These are phyloP conservation scores for Chamaecrista fasciculata DNA, from an alignment of 306 rosid genomes.

Conservation along the genomic window DNA sequence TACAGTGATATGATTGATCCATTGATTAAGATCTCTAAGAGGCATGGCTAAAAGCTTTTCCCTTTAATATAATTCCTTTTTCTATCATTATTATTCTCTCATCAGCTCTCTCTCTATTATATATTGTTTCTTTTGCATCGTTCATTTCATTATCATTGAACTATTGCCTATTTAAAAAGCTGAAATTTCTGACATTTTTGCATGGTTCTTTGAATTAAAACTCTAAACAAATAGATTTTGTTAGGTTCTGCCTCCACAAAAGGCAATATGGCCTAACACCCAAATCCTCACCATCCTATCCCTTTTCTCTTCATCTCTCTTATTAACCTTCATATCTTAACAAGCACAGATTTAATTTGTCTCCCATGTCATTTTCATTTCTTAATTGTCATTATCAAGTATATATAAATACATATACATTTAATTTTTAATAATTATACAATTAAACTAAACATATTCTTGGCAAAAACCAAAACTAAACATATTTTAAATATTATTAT, in stretches of 20 bases:
- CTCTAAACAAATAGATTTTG: constrained; percentile 31
- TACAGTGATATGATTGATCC: constrained; percentile 69
- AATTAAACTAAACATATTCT: too few relatives aligned
- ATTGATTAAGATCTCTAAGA: constrained; percentile 52
- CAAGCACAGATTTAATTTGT: constrained; percentile 31
- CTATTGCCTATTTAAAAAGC: constrained; percentile 27
- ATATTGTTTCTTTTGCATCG: constrained; percentile 18
- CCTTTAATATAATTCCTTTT: constrained; percentile 16
- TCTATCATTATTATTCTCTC: too few relatives aligned
- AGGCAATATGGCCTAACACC: constrained; percentile 25
- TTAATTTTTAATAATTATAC: too few relatives aligned
- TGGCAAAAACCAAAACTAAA: too few relatives aligned
- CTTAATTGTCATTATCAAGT: constrained; percentile 31
- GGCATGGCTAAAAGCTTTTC: constrained; percentile 44
- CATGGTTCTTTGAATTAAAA: constrained; percentile 46
- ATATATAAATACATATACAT: too few relatives aligned
- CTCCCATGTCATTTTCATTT: constrained; percentile 36
- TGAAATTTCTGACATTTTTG: constrained; percentile 59
- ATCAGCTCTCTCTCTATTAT: background rate
- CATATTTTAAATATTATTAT: too few relatives aligned
- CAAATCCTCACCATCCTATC: background rate
- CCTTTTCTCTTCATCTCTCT: constrained; percentile 5
- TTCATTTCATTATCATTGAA: constrained; percentile 37
- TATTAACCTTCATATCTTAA: constrained; percentile 23
- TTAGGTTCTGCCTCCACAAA: constrained; percentile 26